Evolutionary conservation across 169 alveolate species (phyloP).

Genomic region (Plasmodium vivax): DNA sequence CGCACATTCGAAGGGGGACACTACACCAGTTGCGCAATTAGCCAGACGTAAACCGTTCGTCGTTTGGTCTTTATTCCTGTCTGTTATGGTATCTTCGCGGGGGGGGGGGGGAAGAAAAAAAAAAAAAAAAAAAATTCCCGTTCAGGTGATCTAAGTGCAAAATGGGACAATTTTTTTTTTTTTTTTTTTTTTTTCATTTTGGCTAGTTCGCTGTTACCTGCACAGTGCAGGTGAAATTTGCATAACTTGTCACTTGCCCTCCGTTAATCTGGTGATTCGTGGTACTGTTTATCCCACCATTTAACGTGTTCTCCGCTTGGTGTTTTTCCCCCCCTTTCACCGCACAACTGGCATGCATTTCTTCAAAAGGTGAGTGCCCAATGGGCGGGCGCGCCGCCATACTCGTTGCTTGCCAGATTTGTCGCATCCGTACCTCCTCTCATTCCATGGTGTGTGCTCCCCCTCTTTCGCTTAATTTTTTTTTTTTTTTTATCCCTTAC

Average conservation of each 20-base stretch:
- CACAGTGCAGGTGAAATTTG: not conserved
- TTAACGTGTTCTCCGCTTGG: not conserved
- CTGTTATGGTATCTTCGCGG: not conserved
- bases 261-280: not conserved
- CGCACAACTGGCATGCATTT: not conserved
- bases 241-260: not conserved
- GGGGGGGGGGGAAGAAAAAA: not conserved
- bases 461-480: not conserved
- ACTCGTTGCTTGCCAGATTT: not conserved
- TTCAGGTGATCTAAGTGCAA: no score
- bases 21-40: not conserved
- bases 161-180: not conserved
- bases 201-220: not conserved
- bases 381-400: not conserved
- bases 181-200: not conserved
- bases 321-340: not conserved
- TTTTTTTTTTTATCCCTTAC: not conserved
- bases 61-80: not conserved
- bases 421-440: not conserved
- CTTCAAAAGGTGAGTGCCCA: not conserved
- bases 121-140: conserved; percentile 1
- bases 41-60: not conserved
- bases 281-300: not conserved
- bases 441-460: not conserved
- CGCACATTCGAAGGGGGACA: not conserved